These are phyloP conservation scores for Lactarius hatsudake DNA, from an alignment of 768 basidiomycete genomes.

Conservation along the genomic window DNA sequence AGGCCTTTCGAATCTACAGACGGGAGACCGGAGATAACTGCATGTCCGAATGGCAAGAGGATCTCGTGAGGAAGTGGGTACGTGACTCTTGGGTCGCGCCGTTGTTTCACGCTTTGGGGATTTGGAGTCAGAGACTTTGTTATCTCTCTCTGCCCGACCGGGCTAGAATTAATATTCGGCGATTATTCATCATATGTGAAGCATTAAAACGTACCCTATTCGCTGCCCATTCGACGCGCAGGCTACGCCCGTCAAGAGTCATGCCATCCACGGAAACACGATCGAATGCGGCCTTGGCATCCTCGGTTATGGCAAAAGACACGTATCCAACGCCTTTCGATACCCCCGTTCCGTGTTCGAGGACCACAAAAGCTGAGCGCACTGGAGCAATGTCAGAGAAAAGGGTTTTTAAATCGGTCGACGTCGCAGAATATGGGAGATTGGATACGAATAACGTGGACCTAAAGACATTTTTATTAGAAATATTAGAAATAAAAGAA, in stretches of 20 bases:
- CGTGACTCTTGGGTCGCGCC: conserved; percentile 37
- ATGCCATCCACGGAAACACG: conserved; percentile 65
- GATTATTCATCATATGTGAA: conserved; percentile 3
- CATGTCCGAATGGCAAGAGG: conserved; percentile 82
- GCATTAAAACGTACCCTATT: conserved; percentile 52
- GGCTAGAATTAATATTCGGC: conserved; percentile 20
- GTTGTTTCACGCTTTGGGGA: conserved; percentile 29
- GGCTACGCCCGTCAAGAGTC: conserved; percentile 58
- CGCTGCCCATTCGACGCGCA: conserved; percentile 81
- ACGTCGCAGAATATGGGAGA: conserved; percentile 87
- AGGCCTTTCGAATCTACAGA: conserved; percentile 59
- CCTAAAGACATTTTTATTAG: conserved; percentile 36
- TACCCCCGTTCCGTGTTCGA: conserved; percentile 64
- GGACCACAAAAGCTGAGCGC: conserved; percentile 89
- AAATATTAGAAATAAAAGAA: conserved; percentile 1
- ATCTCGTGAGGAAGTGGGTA: conserved; percentile 47
- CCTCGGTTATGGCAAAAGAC: conserved; percentile 84
- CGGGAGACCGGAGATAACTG: conserved; percentile 75
- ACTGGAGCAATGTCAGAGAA: conserved; percentile 97
- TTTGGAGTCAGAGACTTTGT: neutral
- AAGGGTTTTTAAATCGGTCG: conserved; percentile 84
- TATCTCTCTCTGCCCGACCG: conserved; percentile 21
- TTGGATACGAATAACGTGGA: conserved; percentile 93
- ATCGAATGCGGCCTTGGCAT: conserved; percentile 73
- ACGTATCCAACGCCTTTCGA: conserved; percentile 98